Conservation (phyloP, 2,329 filamentous ascomycete species). For the Ceratocystis destructans region DNA sequence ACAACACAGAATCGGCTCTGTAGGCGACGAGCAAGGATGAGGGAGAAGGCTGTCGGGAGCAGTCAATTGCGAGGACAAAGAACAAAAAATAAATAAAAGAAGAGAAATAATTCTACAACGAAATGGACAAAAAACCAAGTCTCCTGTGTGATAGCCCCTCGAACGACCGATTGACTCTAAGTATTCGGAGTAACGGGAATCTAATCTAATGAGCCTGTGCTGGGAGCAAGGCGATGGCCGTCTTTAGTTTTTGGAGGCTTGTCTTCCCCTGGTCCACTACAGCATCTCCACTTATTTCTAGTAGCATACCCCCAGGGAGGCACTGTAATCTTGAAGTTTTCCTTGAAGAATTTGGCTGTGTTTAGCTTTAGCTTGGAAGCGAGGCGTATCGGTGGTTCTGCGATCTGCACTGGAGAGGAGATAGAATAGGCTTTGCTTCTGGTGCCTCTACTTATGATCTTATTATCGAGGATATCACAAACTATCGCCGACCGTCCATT, state of each 20-base stretch:
- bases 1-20: neutral
- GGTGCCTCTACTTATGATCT: no score
- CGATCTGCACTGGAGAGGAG: no score
- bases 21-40: neutral
- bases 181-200: constrained; percentile 1
- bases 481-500: neutral
- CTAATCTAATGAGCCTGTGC: no score
- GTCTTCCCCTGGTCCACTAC: neutral
- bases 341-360: no score
- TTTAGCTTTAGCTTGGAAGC: no score
- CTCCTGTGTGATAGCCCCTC: neutral
- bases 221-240: neutral
- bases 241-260: neutral
- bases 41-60: neutral
- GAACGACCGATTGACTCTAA: neutral
- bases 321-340: no score
- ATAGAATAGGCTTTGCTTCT: no score
- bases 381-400: no score
- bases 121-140: neutral
- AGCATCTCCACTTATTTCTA: neutral
- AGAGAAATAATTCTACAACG: neutral
- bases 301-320: no score
- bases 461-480: no score
- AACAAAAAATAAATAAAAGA: neutral
- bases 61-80: neutral